These are phyloP conservation scores for Nidularia pulvinata DNA, from an alignment of 768 basidiomycete genomes.

Conservation along the genomic window DNA sequence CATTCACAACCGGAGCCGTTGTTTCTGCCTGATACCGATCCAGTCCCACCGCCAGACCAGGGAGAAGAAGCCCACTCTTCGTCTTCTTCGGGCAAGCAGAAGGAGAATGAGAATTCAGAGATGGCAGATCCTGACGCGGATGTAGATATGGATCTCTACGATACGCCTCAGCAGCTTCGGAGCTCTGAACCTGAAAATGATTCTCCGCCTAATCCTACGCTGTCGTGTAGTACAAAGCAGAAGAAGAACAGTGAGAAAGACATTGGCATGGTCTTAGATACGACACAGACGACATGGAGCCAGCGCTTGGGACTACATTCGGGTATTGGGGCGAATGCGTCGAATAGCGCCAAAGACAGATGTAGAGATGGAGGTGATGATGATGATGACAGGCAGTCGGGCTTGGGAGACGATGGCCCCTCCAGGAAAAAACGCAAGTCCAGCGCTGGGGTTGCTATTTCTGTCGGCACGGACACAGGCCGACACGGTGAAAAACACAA, in stretches of 20 bases:
- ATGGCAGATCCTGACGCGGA: not conserved
- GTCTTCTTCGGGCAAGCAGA: not conserved
- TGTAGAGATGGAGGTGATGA: not conserved
- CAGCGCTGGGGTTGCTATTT: not conserved
- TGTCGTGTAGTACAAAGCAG: not conserved
- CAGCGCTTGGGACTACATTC: not conserved
- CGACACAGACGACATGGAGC: conserved; percentile 47
- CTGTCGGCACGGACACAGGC: not conserved
- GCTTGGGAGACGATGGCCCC: not conserved
- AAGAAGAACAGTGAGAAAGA: not conserved
- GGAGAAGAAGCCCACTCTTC: not conserved
- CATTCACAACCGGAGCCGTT: too few species aligned
- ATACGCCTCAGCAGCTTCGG: too few species aligned
- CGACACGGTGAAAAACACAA: too few species aligned
- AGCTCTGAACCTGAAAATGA: not conserved
- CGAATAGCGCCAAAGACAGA: conserved; percentile 5
- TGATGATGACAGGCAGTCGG: not conserved
- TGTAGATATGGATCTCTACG: not conserved
- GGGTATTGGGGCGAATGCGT: not conserved
- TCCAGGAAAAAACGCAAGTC: conserved; percentile 2
- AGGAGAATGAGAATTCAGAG: not conserved
- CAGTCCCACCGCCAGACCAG: not conserved
- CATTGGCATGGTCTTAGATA: conserved; percentile 18
- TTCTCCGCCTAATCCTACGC: not conserved
- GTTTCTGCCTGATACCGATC: not conserved